Conservation (phyloP, 2,329 filamentous ascomycete species). For the Epichloe brachyelytri region DNA sequence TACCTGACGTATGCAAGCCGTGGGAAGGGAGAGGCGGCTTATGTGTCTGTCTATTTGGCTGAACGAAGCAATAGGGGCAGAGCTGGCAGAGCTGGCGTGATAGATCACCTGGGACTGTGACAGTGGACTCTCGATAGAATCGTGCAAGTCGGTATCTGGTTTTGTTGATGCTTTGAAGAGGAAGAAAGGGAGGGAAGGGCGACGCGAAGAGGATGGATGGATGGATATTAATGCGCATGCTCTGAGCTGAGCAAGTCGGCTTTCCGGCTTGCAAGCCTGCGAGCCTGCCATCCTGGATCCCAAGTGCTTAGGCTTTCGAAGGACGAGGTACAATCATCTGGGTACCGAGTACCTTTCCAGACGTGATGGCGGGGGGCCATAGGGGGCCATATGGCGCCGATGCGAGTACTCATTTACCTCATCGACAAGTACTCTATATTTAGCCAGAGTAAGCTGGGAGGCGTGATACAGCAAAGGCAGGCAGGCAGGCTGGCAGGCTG, state of each 20-base stretch:
- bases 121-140: conserved; percentile 43
- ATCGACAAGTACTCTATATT: background rate
- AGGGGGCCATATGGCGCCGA: background rate
- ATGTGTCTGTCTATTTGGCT: conserved; percentile 10
- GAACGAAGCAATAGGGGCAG: conserved; percentile 16
- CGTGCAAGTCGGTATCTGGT: conserved; percentile 36
- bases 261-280: background rate
- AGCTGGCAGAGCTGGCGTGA: conserved; percentile 37
- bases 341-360: background rate
- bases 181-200: conserved; percentile 24
- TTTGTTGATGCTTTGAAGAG: conserved; percentile 36
- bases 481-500: too few relatives aligned
- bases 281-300: background rate
- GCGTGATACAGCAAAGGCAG: too few relatives aligned
- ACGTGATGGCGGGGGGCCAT: too few relatives aligned
- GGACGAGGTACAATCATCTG: background rate
- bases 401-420: background rate
- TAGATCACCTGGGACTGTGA: conserved; percentile 42
- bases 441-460: background rate
- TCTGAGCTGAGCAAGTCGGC: background rate
- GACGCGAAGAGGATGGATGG: conserved; percentile 17
- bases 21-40: conserved; percentile 13
- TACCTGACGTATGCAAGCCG: conserved; percentile 21
- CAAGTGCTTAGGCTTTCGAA: background rate
- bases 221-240: conserved; percentile 13